Evolutionary conservation across 371 early-diverging fungal species (phyloP).

Genomic region (Entomophthora muscae): DNA sequence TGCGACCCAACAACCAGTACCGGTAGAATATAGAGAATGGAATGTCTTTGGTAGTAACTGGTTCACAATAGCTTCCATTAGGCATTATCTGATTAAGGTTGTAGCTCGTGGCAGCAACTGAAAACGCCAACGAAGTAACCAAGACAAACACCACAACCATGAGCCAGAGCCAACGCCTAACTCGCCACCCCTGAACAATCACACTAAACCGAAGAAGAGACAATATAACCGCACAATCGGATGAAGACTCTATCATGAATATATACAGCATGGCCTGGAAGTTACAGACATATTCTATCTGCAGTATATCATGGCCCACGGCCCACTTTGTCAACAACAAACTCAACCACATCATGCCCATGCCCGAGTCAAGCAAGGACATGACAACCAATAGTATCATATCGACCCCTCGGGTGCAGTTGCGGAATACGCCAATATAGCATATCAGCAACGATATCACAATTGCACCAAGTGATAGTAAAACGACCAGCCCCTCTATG

Average conservation of each 20-base stretch:
- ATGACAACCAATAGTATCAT: background rate
- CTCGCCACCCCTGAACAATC: background rate
- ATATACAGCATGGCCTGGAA: background rate
- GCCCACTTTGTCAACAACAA: background rate
- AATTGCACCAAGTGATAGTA: too few relatives aligned
- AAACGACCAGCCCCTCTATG: too few relatives aligned
- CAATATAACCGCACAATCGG: background rate
- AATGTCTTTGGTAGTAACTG: background rate
- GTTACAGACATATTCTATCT: background rate
- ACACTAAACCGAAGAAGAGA: background rate
- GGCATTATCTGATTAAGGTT: background rate
- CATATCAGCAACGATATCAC: too few relatives aligned
- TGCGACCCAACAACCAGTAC: background rate
- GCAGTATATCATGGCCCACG: background rate
- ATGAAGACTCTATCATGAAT: background rate
- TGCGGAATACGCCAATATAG: background rate
- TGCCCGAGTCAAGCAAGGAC: background rate
- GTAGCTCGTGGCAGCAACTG: background rate
- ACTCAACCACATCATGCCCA: background rate
- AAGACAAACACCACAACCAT: too few relatives aligned
- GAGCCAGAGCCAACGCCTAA: background rate
- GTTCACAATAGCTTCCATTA: constrained; percentile 1
- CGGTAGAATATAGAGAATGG: background rate
- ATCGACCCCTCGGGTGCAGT: background rate
- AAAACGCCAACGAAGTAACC: too few relatives aligned